Evolutionary conservation across 495 filamentous ascomycete genomes (phyloP), one percentile per base, ranked within the genome.

Genomic region (Hypomontagnella submonticulosa): DNA sequence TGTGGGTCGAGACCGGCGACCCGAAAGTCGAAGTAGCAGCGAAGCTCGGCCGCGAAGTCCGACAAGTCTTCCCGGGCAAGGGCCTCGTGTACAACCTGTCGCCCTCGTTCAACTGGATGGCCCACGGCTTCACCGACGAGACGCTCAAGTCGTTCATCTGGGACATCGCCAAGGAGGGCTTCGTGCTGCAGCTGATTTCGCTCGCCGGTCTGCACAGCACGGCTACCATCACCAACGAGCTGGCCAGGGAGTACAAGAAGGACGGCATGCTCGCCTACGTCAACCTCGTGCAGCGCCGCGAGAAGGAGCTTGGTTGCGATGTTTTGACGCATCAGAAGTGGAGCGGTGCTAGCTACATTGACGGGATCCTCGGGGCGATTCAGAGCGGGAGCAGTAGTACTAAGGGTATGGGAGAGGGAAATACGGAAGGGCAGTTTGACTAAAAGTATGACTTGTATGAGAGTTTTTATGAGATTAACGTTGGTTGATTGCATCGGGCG

Each of bases 311-410:
- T 5, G 93, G 92, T 11, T 92, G 92, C 16, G 95, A 99, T 72
- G 95, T 99, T 12, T 81, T 99, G 57, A 99, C 94, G 32, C 95
- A 99, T 75, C 95, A 99, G 82, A 97, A 96, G 71, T 99, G 95
- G 94, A 97, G 92, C 69, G 95, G 95, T 9, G 95, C 95, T 0
- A 81, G 80, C 13, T 97, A 97, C 72, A 88, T 98, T 58, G 95
- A 99, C 79, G 94, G 92, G 2, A 95, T 99, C 33, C 70, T 99
- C 32, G 93, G 94, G 1, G 87, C 90, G 1, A 94, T 98, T 62
- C 92, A 96, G 78, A 97, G 91, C 70, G 93, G 95, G 10, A 97
- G 91, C 75, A 90, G 87, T 63, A 83, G 85, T 47, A 91, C 84
- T 72, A 92, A 86, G 82, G 90, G 90, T 73, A 92, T 93, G 90